phyloP scores from a whole-genome alignment of 1,139 yeast species.

The Pneumocystis canis region DNA sequence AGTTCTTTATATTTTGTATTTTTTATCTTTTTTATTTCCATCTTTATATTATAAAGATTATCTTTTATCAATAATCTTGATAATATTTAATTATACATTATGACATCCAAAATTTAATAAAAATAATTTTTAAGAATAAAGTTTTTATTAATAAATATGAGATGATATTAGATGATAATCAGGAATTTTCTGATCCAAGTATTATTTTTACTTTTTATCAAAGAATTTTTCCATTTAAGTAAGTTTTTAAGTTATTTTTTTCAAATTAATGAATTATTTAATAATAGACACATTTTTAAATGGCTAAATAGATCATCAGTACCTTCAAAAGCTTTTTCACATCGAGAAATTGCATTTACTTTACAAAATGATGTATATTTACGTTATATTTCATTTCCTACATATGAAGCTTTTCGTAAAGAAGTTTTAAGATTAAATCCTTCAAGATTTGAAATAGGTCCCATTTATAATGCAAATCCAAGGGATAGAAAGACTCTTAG shows the following conservation, averaged over 20 bases:
- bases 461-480: constrained; percentile 77
- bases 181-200: constrained; percentile 6
- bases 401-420: constrained; percentile 57
- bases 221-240: constrained; percentile 31
- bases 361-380: constrained; percentile 62
- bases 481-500: constrained; percentile 67
- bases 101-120: too few species aligned
- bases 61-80: background rate
- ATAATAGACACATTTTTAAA: constrained; percentile 54
- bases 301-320: constrained; percentile 83
- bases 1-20: background rate
- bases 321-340: constrained; percentile 48
- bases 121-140: background rate
- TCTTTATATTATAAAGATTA: background rate
- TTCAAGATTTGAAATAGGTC: constrained; percentile 88
- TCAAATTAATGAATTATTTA: constrained; percentile 31
- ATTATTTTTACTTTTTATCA: constrained; percentile 59
- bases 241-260: background rate
- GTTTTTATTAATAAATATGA: background rate
- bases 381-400: constrained; percentile 65
- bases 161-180: background rate
- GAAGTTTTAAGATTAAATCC: constrained; percentile 66
- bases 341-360: constrained; percentile 90
- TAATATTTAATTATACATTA: too few species aligned
- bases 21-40: background rate